Conservation (phyloP, 306 rosid species). For the Hippophae rhamnoides region DNA sequence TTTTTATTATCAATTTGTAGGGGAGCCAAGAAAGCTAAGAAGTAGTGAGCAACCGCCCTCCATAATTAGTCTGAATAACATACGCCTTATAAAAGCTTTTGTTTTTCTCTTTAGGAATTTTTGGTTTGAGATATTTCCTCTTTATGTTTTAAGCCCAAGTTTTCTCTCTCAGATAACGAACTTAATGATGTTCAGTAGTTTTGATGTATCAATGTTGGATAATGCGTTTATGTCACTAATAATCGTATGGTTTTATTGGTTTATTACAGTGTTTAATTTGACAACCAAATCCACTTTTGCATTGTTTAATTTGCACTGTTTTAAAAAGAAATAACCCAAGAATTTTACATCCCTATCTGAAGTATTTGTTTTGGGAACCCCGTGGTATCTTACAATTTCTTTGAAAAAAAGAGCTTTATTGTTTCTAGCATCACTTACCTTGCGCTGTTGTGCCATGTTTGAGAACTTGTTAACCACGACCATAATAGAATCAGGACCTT, state of each 20-base stretch:
- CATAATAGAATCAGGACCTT: no score
- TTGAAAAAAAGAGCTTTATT: no score
- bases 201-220: constrained; percentile 10
- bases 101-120: constrained; percentile 9
- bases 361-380: no score
- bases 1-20: constrained; percentile 9
- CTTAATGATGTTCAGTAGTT: constrained; percentile 7
- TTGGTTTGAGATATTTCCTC: constrained; percentile 8
- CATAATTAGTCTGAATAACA: constrained; percentile 4
- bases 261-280: background rate
- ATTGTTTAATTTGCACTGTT: no score
- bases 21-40: constrained; percentile 34
- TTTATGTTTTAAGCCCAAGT: constrained; percentile 4
- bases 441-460: no score
- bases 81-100: background rate
- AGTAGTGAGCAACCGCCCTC: constrained; percentile 19
- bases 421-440: no score
- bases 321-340: no score
- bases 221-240: constrained; percentile 11
- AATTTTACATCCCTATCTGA: no score
- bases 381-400: no score
- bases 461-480: no score
- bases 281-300: background rate
- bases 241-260: background rate
- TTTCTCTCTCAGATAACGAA: constrained; percentile 15